Evolutionary conservation across 371 early-diverging fungal species (phyloP), one percentile per base, ranked within the genome.

Genomic region (Lichtheimia corymbifera): DNA sequence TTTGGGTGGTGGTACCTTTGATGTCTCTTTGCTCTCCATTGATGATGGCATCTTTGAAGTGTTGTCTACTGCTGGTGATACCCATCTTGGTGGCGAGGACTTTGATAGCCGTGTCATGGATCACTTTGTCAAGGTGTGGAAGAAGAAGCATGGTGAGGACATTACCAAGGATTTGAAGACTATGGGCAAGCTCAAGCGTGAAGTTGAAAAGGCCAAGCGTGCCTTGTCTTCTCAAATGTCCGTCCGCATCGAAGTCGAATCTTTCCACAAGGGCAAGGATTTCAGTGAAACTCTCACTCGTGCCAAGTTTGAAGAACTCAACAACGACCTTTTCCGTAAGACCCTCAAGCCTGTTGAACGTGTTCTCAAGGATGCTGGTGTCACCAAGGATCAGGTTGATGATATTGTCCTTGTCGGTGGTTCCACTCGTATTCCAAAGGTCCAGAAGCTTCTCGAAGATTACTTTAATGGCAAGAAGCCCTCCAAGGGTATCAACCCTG

Each of bases 361-460:
- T 81, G 99, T 98, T 22, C 74, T 99, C 61, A 91, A 92, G 84
- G 99, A 99, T 86, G 97, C 99, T 58, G 89, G 88, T 58, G 75
- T 99, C 60, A 66, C 80, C 50, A 88, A 92, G 83, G 85, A 83
- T 58, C 92, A 94, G 60, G 93, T 99, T 61, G 89, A 94, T 76
- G 98, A 99, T 74, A 96, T 99, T 62, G 95, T 99, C 60, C 88
- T 99, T 55, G 99, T 99, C 58, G 99, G 99, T 75, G 99, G 99
- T 76, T 97, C 97, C 87, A 95, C 98, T 67, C 92, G 98, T 83
- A 96, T 99, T 80, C 99, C 99, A 77, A 95, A 94, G 86, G 97
- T 99, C 53, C 91, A 94, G 74, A 90, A 93, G 67, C 83, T 94
- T 49, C 94, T 99, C 64, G 91, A 94, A 78, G 83, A 87, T 15